phyloP scores from a whole-genome alignment of 1,139 yeast genomes.

The Hyphopichia wangnamkhiaoensis region DNA sequence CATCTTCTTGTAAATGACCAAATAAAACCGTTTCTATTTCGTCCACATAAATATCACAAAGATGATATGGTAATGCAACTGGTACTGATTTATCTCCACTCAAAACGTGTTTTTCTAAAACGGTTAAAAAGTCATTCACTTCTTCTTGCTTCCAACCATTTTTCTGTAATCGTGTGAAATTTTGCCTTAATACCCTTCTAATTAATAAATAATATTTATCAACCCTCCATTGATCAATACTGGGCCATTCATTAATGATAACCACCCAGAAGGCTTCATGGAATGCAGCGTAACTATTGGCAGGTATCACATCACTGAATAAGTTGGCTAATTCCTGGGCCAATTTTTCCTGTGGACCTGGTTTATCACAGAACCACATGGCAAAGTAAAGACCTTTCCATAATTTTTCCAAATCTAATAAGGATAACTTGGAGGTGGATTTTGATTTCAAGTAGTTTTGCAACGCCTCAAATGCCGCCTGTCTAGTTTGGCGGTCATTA shows the following conservation, averaged over 20 bases:
- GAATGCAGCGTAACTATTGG: constrained; percentile 48
- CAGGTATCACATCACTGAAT: constrained; percentile 48
- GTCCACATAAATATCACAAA: constrained; percentile 81
- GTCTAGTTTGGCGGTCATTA: constrained; percentile 73
- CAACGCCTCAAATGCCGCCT: constrained; percentile 71
- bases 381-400: constrained; percentile 94
- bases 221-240: constrained; percentile 79
- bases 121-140: constrained; percentile 47
- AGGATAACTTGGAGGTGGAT: constrained; percentile 25
- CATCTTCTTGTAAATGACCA: constrained; percentile 40
- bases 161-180: constrained; percentile 54
- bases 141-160: constrained; percentile 58
- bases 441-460: constrained; percentile 54
- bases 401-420: constrained; percentile 69
- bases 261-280: constrained; percentile 81
- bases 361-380: constrained; percentile 97
- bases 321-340: constrained; percentile 74
- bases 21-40: constrained; percentile 73
- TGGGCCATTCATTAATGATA: constrained; percentile 79
- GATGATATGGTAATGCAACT: constrained; percentile 79
- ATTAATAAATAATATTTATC: constrained; percentile 84
- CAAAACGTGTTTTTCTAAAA: constrained; percentile 47
- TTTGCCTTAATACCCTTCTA: constrained; percentile 72
- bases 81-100: constrained; percentile 64
- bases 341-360: constrained; percentile 83